Conservation (phyloP, 352 stramenopile genomes). For the Ophiocytium majus region DNA sequence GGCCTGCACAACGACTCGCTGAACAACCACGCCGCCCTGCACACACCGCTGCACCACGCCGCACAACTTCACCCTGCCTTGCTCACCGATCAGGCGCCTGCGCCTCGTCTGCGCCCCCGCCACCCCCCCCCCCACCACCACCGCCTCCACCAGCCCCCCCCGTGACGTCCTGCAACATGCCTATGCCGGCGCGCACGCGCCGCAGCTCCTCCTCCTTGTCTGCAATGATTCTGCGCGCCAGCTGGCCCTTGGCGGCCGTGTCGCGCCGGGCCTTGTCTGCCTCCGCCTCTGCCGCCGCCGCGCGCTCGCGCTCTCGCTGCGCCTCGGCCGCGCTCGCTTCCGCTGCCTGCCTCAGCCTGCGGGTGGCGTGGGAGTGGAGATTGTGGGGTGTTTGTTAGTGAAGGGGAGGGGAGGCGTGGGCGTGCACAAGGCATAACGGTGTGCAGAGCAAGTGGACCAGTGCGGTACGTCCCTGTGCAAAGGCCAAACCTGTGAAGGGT, state of each 20-base stretch:
- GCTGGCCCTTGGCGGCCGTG: conserved; percentile 42
- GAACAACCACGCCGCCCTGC: too few relatives aligned
- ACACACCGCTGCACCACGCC: too few relatives aligned
- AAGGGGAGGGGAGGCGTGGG: not conserved
- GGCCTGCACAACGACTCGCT: too few relatives aligned
- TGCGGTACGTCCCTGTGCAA: too few relatives aligned
- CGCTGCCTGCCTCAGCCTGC: conserved; percentile 17
- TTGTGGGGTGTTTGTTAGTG: too few relatives aligned
- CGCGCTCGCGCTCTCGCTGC: conserved; percentile 1
- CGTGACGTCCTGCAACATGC: conserved; percentile 6
- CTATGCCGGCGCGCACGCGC: conserved; percentile 2
- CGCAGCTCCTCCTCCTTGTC: conserved; percentile 53
- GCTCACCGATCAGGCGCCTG: not conserved
- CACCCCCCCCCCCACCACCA: conserved; percentile 8
- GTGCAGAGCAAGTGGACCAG: not conserved
- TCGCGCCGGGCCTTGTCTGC: conserved; percentile 51
- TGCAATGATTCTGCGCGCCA: conserved; percentile 43
- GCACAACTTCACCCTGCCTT: too few relatives aligned
- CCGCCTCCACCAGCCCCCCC: not conserved
- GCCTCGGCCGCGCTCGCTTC: conserved; percentile 15
- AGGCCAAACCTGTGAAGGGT: too few relatives aligned
- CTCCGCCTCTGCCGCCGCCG: conserved; percentile 26
- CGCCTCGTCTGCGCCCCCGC: not conserved
- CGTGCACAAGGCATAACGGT: too few relatives aligned
- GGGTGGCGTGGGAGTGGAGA: not conserved